Evolutionary conservation across 176 grass and related monocot genomes (phyloP).

Genomic region (Rhipidocladum racemiflorum): DNA sequence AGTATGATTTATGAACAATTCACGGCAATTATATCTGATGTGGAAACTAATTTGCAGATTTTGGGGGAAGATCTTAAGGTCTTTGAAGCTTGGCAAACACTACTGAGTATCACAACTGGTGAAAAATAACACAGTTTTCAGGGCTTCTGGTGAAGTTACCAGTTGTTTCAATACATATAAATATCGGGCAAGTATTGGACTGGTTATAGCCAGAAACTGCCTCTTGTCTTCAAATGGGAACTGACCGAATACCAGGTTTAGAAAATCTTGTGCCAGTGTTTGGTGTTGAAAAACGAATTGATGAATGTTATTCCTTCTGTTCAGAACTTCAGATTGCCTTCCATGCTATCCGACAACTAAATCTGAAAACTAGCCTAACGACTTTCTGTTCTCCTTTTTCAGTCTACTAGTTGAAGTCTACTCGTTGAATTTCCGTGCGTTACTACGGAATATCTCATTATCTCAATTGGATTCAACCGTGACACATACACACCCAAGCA

Average conservation of each 20-base stretch:
- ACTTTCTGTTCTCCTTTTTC: not conserved
- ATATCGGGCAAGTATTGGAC: not conserved
- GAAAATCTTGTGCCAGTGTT: not conserved
- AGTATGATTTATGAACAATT: not conserved
- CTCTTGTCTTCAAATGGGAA: not conserved
- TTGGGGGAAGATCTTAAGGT: too few species aligned
- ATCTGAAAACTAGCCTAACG: not conserved
- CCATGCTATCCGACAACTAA: not conserved
- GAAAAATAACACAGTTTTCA: not conserved
- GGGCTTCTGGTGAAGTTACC: not conserved
- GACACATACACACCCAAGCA: too few species aligned
- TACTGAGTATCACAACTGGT: not conserved
- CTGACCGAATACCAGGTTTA: not conserved
- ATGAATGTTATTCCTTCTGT: not conserved
- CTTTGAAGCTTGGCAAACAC: not conserved
- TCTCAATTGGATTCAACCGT: too few species aligned
- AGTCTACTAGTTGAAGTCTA: not conserved
- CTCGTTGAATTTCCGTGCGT: too few species aligned
- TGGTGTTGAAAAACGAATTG: not conserved
- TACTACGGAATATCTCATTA: too few species aligned
- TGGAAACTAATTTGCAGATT: not conserved
- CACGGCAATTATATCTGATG: not conserved
- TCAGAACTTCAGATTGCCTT: not conserved
- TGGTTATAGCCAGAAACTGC: not conserved
- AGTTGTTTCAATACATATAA: not conserved